Evolutionary conservation across 2,329 filamentous ascomycete genomes (phyloP), one percentile per base, ranked within the genome.

Genomic region (Sporothrix brunneoviolacea): DNA sequence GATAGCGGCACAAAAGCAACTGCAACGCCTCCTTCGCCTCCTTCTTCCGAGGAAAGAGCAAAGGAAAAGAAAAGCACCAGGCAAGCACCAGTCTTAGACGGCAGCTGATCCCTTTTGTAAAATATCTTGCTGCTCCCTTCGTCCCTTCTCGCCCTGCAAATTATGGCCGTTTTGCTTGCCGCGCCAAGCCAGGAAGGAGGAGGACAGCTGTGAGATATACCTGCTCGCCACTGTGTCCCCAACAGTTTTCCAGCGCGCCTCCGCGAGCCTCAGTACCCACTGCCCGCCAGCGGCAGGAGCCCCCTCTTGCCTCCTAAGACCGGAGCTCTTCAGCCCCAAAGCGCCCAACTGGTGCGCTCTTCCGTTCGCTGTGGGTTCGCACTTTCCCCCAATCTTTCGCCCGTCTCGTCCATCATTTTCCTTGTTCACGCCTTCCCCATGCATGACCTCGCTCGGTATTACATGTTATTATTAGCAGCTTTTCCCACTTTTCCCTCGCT

Each of bases 391-490:
- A 15, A 7, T n/a, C n/a, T 21, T 6, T 16, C 27, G 15, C 24
- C 35, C 18, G 19, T 39, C 16, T 33, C 24, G 16, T 21, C 42
- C 32, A 19, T 18, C 8, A 27, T 19, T 19, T 18, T 33, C 41
- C 41, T 19, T 45, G 32, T 27, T 27, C 33, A 22, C 21, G 42
- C 41, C 35, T 45, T 46, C 42, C 28, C 19, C 7, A 36, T 30
- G 40, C 18, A 18, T 27, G 19, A 32, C 27, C 9, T 35, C 38
- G 19, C 40, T 30, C 16, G 27, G 32, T n/a, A 41, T 41, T 40
- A 19, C 16, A 13, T 40, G 41, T 27, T 50, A 50, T 50, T 45
- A 35, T 39, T 47, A 39, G 44, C 24, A 28, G 9, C 27, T 40
- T 30, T 41, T 22, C 24, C 48, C 40, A 43, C 39, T 38, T 36